Evolutionary conservation across 495 filamentous ascomycete species (phyloP).

Genomic region (Neurospora intermedia): DNA sequence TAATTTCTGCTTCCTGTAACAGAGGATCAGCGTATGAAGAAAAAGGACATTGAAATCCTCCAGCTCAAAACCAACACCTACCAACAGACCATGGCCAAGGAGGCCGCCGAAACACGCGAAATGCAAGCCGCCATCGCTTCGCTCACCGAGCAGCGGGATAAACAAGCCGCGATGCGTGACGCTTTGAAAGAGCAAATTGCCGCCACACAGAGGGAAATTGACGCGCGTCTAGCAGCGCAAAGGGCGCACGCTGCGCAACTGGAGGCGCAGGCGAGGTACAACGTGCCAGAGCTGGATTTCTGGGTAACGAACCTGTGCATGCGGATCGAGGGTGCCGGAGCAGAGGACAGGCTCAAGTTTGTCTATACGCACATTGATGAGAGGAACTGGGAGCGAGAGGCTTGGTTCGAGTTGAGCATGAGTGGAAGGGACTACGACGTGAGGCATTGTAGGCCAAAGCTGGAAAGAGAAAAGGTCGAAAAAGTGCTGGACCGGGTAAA

Average conservation of each 20-base stretch:
- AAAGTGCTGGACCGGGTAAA: constrained; percentile 65
- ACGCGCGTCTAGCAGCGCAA: constrained; percentile 40
- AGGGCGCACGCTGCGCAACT: constrained; percentile 46
- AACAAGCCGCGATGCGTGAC: constrained; percentile 61
- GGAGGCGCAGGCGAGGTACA: constrained; percentile 71
- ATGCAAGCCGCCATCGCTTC: constrained; percentile 72
- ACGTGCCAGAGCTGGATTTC: constrained; percentile 86
- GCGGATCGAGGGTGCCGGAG: constrained; percentile 80
- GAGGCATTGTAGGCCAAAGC: constrained; percentile 62
- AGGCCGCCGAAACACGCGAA: constrained; percentile 76
- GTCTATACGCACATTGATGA: constrained; percentile 82
- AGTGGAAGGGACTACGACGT: constrained; percentile 76
- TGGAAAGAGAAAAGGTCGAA: constrained; percentile 64
- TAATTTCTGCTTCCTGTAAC: constrained; percentile 3
- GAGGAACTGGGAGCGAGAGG: constrained; percentile 78
- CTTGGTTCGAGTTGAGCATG: constrained; percentile 85
- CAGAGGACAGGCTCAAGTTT: constrained; percentile 80
- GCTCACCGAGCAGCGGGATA: constrained; percentile 65
- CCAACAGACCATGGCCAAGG: constrained; percentile 71
- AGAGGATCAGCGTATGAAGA: constrained; percentile 88
- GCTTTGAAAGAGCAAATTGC: constrained; percentile 67
- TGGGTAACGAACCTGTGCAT: constrained; percentile 87
- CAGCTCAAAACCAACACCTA: constrained; percentile 66
- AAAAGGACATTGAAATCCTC: constrained; percentile 76
- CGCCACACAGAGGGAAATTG: constrained; percentile 59